Evolutionary conservation across 2,329 filamentous ascomycete genomes (phyloP).

Genomic region (Plenodomus biglobosus): DNA sequence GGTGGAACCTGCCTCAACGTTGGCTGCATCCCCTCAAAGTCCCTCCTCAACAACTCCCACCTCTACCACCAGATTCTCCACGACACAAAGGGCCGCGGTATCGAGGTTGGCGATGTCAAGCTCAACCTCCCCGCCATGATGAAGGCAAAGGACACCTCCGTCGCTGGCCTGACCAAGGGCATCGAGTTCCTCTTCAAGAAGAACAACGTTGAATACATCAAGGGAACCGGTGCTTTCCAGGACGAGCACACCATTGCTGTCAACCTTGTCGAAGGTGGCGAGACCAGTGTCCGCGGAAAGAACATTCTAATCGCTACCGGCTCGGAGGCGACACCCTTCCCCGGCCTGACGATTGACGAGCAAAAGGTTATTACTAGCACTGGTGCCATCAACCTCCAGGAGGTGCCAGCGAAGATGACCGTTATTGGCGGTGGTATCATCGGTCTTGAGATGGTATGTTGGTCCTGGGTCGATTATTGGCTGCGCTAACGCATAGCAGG

Average conservation of each 20-base stretch:
- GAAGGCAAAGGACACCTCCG: constrained; percentile 96
- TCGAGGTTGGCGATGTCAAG: constrained; percentile 95
- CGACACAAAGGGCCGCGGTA: constrained; percentile 95
- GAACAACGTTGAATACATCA: constrained; percentile 97
- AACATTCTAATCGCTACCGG: constrained; percentile 98
- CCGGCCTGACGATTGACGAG: constrained; percentile 93
- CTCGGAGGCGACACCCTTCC: constrained; percentile 93
- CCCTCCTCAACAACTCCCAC: constrained; percentile 98
- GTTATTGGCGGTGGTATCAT: constrained; percentile 99
- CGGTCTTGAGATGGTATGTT: constrained; percentile 86
- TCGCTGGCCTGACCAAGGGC: constrained; percentile 87
- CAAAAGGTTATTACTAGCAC: constrained; percentile 97
- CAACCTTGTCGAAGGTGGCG: constrained; percentile 84
- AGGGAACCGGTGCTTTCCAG: constrained; percentile 84
- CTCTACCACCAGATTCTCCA: constrained; percentile 96
- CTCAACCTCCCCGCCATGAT: constrained; percentile 94
- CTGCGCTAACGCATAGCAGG: constrained; percentile 47
- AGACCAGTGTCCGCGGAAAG: constrained; percentile 84
- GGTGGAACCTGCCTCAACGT: constrained; percentile 98
- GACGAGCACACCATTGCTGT: constrained; percentile 92
- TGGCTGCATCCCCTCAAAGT: constrained; percentile 98
- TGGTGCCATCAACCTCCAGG: constrained; percentile 82
- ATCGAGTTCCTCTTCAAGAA: constrained; percentile 99
- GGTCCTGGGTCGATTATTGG: constrained; percentile 4
- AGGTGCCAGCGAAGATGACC: constrained; percentile 94